These are phyloP conservation scores for Phytopythium boreale DNA, from an alignment of 352 stramenopile genomes.

Conservation along the genomic window DNA sequence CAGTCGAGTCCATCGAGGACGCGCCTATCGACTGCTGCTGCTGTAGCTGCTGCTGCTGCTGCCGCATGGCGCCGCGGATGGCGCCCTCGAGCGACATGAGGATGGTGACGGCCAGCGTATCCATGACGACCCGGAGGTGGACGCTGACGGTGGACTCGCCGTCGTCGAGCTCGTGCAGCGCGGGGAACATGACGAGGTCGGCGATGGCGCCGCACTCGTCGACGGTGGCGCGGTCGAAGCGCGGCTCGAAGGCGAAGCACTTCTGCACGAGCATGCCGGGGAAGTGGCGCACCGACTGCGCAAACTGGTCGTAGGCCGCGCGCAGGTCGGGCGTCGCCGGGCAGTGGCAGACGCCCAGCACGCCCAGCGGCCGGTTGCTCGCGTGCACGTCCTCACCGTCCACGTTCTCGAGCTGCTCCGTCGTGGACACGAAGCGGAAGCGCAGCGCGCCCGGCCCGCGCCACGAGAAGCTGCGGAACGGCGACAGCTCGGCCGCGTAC, in stretches of 20 bases:
- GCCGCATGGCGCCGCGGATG: conserved; percentile 56
- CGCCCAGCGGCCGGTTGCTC: conserved; percentile 59
- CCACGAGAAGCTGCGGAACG: conserved; percentile 77
- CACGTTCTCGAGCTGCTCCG: conserved; percentile 45
- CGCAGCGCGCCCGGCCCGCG: conserved; percentile 41
- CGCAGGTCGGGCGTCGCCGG: conserved; percentile 54
- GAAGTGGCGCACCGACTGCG: conserved; percentile 60
- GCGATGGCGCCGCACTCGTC: conserved; percentile 52
- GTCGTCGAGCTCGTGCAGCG: conserved; percentile 58
- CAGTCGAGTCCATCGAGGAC: not conserved
- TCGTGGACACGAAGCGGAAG: conserved; percentile 74
- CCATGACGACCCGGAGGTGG: conserved; percentile 77
- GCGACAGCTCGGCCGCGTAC: conserved; percentile 78
- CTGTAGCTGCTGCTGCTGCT: conserved; percentile 14
- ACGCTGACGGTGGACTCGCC: conserved; percentile 76
- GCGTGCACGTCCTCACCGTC: conserved; percentile 80
- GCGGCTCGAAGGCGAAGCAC: conserved; percentile 83
- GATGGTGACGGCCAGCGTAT: conserved; percentile 78
- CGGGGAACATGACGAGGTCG: conserved; percentile 83
- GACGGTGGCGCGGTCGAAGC: conserved; percentile 56
- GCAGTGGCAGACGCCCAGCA: conserved; percentile 82
- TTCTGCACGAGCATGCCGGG: conserved; percentile 71
- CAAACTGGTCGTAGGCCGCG: conserved; percentile 64
- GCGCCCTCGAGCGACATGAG: conserved; percentile 81
- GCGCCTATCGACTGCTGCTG: not conserved